phyloP scores from a whole-genome alignment of 768 basidiomycete species.

The Coprinopsis sp. region DNA sequence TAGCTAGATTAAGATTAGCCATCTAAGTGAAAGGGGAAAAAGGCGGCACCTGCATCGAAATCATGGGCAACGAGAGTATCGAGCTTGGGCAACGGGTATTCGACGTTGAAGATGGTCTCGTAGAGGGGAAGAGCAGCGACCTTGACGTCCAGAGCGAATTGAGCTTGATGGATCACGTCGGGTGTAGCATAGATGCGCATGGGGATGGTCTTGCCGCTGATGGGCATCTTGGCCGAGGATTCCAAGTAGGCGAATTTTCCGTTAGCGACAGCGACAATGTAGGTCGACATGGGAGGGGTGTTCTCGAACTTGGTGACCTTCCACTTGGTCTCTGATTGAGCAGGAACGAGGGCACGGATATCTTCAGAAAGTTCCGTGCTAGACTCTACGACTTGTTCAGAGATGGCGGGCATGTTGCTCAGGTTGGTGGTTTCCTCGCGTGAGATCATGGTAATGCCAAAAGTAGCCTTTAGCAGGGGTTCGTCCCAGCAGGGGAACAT shows the following conservation, averaged over 20 bases:
- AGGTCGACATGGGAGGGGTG: constrained; percentile 85
- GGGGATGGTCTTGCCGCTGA: constrained; percentile 77
- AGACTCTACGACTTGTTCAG: constrained; percentile 46
- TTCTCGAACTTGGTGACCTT: constrained; percentile 77
- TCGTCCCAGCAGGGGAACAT: constrained; percentile 94
- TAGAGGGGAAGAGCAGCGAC: constrained; percentile 80
- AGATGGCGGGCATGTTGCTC: constrained; percentile 79
- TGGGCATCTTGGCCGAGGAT: constrained; percentile 69
- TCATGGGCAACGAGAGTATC: constrained; percentile 88
- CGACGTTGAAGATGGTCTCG: constrained; percentile 88
- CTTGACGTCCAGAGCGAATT: constrained; percentile 87
- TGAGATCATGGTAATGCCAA: constrained; percentile 74
- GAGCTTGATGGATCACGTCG: constrained; percentile 77
- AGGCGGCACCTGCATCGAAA: constrained; percentile 69
- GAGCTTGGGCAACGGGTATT: constrained; percentile 90
- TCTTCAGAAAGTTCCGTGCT: constrained; percentile 23
- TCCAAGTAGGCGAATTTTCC: constrained; percentile 73
- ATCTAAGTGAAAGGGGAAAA: neutral
- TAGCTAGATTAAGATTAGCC: constrained; percentile 14
- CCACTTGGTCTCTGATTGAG: constrained; percentile 51
- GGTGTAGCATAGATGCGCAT: constrained; percentile 83
- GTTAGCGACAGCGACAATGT: constrained; percentile 86
- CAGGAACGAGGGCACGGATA: constrained; percentile 38
- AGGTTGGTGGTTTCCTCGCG: constrained; percentile 69
- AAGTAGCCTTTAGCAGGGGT: constrained; percentile 84